Conservation (phyloP, 495 filamentous ascomycete species). For the Trichocladium antarcticum region DNA sequence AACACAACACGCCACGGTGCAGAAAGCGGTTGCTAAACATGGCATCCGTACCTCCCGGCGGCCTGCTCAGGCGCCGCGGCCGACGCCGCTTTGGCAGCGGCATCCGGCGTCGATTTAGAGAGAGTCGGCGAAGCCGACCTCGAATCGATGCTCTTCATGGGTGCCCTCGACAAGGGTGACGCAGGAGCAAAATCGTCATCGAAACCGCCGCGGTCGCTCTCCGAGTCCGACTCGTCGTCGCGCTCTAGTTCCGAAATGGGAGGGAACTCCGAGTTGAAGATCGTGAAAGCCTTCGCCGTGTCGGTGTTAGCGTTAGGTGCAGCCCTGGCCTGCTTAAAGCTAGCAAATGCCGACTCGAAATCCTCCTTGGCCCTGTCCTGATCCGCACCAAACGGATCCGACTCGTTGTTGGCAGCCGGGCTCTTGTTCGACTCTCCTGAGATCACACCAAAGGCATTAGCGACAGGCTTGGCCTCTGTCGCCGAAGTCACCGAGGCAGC, state of each 20-base stretch:
- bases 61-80: slow-evolving; percentile 17
- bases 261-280: slow-evolving; percentile 65
- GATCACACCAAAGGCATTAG: not conserved
- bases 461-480: slow-evolving; percentile 13
- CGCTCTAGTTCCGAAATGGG: slow-evolving; percentile 77
- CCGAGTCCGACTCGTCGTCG: slow-evolving; percentile 65
- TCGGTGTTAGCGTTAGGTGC: slow-evolving; percentile 14
- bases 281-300: slow-evolving; percentile 37
- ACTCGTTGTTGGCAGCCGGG: slow-evolving; percentile 3
- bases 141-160: slow-evolving; percentile 22
- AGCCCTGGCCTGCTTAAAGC: slow-evolving; percentile 37
- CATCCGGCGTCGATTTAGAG: slow-evolving; percentile 14
- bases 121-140: slow-evolving; percentile 18
- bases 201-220: slow-evolving; percentile 67
- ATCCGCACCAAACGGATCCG: slow-evolving; percentile 48
- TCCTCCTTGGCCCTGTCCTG: slow-evolving; percentile 57
- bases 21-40: not conserved
- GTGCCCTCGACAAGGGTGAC: slow-evolving; percentile 44
- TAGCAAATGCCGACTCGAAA: slow-evolving; percentile 64
- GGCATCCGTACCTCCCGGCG: slow-evolving; percentile 20
- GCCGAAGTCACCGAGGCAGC: slow-evolving; percentile 14
- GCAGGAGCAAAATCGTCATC: slow-evolving; percentile 81
- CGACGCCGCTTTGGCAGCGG: slow-evolving; percentile 4
- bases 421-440: slow-evolving; percentile 15
- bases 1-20: not conserved